Evolutionary conservation across 257 asterid species (phyloP).

Genomic region (Leonotis leonurus): DNA sequence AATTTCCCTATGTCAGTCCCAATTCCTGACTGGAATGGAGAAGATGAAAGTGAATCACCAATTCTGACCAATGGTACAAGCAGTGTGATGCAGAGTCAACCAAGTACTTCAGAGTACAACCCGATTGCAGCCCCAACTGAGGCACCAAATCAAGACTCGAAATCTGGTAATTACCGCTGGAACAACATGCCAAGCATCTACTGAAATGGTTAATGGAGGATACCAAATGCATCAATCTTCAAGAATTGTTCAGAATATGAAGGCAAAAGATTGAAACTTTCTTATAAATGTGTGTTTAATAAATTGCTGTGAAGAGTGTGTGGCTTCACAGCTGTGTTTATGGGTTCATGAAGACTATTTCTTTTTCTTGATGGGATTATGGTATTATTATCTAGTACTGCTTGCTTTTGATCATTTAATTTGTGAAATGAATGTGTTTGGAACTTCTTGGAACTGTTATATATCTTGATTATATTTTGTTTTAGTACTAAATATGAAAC

Average conservation of each 20-base stretch:
- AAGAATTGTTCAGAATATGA: slow-evolving; percentile 3
- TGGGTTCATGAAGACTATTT: not conserved
- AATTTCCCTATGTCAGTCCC: slow-evolving; percentile 46
- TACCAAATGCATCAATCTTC: slow-evolving; percentile 4
- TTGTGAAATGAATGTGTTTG: slow-evolving; percentile 9
- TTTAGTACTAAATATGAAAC: not conserved
- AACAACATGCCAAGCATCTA: slow-evolving; percentile 46
- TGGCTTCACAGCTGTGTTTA: slow-evolving; percentile 3
- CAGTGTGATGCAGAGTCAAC: slow-evolving; percentile 10
- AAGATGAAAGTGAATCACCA: slow-evolving; percentile 15
- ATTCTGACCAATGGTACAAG: slow-evolving; percentile 20
- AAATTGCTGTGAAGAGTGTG: not conserved
- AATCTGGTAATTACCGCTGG: slow-evolving; percentile 39
- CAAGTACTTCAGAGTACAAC: slow-evolving; percentile 19
- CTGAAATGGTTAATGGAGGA: not conserved
- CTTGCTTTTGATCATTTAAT: slow-evolving; percentile 10
- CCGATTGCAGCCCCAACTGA: slow-evolving; percentile 16
- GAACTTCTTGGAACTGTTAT: not conserved
- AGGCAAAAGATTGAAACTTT: not conserved
- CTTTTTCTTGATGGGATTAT: not conserved
- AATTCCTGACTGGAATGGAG: slow-evolving; percentile 49
- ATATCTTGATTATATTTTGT: not conserved
- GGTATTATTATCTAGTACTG: too few species aligned
- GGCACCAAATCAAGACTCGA: slow-evolving; percentile 29
- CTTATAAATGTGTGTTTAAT: not conserved